A percentile compares a stretch with the other conserved stretches of the same genome.
phyloP scores from a whole-genome alignment of 2,329 filamentous ascomycete genomes.

The Daldinia sp. region DNA sequence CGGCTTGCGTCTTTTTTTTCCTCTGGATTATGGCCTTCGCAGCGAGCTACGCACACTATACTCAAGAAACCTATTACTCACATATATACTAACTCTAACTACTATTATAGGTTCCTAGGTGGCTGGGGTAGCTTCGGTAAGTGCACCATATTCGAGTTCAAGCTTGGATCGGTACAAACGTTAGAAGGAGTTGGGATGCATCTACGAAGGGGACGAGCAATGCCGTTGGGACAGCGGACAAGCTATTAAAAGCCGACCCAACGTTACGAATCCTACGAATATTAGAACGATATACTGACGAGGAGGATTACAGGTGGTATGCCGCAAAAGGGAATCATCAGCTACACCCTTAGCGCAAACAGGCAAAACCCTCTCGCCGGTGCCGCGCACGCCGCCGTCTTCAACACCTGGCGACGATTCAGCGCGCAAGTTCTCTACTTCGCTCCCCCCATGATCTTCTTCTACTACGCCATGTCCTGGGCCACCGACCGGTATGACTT shows the following conservation, averaged over 20 bases:
- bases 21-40: not conserved
- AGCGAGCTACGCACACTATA: not conserved
- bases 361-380: constrained; percentile 88
- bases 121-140: constrained; percentile 79
- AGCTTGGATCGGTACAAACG: not conserved
- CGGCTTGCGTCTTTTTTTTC: constrained; percentile 46
- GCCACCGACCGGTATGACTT: constrained; percentile 79
- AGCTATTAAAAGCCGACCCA: not conserved
- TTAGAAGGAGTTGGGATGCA: not conserved
- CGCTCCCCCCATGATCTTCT: constrained; percentile 77
- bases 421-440: constrained; percentile 89
- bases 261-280: not conserved
- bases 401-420: constrained; percentile 93
- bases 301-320: constrained; percentile 55
- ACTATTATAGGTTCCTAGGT: constrained; percentile 70
- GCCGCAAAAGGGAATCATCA: constrained; percentile 70
- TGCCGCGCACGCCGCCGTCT: constrained; percentile 80
- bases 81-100: constrained; percentile 38
- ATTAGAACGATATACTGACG: constrained; percentile 34
- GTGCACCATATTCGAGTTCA: constrained; percentile 46
- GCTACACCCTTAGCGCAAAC: constrained; percentile 84
- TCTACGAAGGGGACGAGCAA: not conserved
- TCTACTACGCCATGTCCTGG: constrained; percentile 89
- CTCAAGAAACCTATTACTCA: not conserved
- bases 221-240: not conserved